Evolutionary conservation across 2,329 filamentous ascomycete genomes (phyloP).

Genomic region (Fusarium acutatum): DNA sequence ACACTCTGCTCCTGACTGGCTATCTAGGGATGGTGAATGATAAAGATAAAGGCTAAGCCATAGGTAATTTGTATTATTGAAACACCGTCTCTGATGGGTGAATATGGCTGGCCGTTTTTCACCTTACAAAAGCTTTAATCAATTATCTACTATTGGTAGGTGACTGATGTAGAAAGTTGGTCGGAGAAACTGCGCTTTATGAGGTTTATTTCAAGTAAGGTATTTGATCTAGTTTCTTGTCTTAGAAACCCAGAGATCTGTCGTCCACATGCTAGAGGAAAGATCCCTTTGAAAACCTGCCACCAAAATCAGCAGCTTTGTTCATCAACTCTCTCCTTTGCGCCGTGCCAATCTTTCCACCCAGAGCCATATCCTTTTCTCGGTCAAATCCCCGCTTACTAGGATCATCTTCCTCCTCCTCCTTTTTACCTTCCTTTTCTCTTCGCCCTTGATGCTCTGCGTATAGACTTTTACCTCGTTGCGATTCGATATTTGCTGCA

Average conservation of each 20-base stretch:
- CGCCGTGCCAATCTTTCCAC: constrained; percentile 73
- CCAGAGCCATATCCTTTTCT: constrained; percentile 91
- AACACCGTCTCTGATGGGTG: not conserved
- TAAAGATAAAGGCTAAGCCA: not conserved
- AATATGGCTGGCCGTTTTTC: not conserved
- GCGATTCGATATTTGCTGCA: constrained; percentile 60
- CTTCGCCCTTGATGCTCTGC: constrained; percentile 59
- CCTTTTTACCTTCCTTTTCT: constrained; percentile 48
- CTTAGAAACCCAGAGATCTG: not conserved
- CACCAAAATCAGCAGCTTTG: constrained; percentile 82
- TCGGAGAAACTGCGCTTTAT: not conserved
- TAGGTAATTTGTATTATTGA: not conserved
- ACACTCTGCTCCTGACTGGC: not conserved
- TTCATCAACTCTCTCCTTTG: constrained; percentile 82
- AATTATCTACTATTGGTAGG: not conserved
- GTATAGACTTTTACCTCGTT: constrained; percentile 66
- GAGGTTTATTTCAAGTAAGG: not conserved
- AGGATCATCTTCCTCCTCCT: constrained; percentile 88
- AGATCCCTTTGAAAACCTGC: constrained; percentile 81
- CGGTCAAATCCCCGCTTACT: constrained; percentile 88
- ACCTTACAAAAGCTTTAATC: not conserved
- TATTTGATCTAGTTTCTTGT: not conserved
- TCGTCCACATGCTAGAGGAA: constrained; percentile 54
- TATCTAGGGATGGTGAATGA: not conserved
- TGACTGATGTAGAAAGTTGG: not conserved